Base-by-base conservation (phyloP, 2,329 filamentous ascomycete genomes). In the Trichothecium sympodiale region DNA sequence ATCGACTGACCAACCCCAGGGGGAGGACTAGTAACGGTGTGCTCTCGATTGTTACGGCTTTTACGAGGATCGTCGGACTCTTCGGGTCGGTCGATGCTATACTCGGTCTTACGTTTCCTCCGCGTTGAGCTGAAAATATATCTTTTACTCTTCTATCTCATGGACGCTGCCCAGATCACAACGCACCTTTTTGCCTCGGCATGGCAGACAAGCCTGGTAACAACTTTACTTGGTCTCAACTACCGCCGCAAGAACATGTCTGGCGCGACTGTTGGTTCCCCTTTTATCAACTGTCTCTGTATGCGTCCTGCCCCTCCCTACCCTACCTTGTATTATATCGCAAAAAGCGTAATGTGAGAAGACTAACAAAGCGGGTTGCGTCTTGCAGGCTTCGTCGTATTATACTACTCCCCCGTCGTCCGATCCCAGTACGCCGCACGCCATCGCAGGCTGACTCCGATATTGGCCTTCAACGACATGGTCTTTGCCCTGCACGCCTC, bases 81-180 rank as follows among this genome's bases (percentile, higher is more conserved):
- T 46, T 77, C 73, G 38, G 65, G 64, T 38, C 67, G 62, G 38
- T 59, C 60, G 36, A 63, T 68, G 49, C 63, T 74, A 46, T 83
- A 66, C 46, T 69, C 75, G 33, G 71, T 71, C 69, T 91, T 93
- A 54, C 87, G 77, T 76, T 96, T 96, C 53, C 91, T 79, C 34
- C 91, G 74, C 23, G 88, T 96, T 15, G 87, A 85, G 43, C 87
- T 94, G 67, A 98, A 98, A 69, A 82, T 94, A 66, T 91, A 98
- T 51, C 94, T 82, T 59, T 96, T 96, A 63, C 81, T 86, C 66
- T 98, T 91, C 46, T 91, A 80, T 36, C 87, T 91, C 89, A 61
- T 96, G 91, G 54, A 96, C 89, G 50, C 80, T 82, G 38, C 74
- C 74, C 6, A 79, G 60, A 44, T 77, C 73, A 55, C 71, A 77